Percentiles rank a stretch among this genome's conserved stretches.
Evolutionary conservation across 2,329 filamentous ascomycete genomes (phyloP).

Genomic region (Cytospora piceae): DNA sequence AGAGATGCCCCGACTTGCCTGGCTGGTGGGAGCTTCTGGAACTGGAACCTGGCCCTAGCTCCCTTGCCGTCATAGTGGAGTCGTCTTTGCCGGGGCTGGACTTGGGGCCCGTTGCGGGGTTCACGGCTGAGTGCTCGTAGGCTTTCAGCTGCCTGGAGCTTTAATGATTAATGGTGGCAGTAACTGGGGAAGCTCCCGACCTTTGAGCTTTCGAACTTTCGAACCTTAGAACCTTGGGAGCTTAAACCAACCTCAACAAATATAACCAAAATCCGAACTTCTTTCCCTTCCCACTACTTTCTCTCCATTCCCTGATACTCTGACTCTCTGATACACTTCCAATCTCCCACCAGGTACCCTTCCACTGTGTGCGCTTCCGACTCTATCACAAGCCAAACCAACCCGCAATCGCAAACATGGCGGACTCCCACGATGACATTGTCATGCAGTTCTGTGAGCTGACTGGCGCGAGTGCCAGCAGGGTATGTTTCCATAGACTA

Average conservation of each 20-base stretch:
- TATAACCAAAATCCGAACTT: neutral
- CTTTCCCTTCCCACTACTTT: neutral
- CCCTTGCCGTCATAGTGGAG: slow-evolving; percentile 27
- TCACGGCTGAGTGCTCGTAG: neutral
- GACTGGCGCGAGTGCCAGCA: slow-evolving; percentile 54
- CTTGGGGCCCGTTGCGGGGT: slow-evolving; percentile 18
- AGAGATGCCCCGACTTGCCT: neutral
- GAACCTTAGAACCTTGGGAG: neutral
- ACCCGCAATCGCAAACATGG: slow-evolving; percentile 40
- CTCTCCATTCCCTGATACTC: neutral
- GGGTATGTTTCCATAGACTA: slow-evolving; percentile 43
- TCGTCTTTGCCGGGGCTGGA: neutral
- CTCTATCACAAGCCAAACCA: slow-evolving; percentile 4
- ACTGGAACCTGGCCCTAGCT: slow-evolving; percentile 26
- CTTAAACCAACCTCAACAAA: neutral
- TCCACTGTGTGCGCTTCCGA: slow-evolving; percentile 2
- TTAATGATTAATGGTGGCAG: neutral
- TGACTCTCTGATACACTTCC: neutral
- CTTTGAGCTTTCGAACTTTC: neutral
- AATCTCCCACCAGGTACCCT: neutral
- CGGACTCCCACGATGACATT: slow-evolving; percentile 45
- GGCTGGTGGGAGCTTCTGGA: slow-evolving; percentile 10
- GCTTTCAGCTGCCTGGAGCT: slow-evolving; percentile 22
- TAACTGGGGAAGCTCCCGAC: slow-evolving; percentile 4
- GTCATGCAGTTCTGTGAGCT: slow-evolving; percentile 59